Percentiles rank a stretch among this genome's conserved stretches.
Evolutionary conservation across 805 yeast species (phyloP).

Genomic region (Candida suzukii): DNA sequence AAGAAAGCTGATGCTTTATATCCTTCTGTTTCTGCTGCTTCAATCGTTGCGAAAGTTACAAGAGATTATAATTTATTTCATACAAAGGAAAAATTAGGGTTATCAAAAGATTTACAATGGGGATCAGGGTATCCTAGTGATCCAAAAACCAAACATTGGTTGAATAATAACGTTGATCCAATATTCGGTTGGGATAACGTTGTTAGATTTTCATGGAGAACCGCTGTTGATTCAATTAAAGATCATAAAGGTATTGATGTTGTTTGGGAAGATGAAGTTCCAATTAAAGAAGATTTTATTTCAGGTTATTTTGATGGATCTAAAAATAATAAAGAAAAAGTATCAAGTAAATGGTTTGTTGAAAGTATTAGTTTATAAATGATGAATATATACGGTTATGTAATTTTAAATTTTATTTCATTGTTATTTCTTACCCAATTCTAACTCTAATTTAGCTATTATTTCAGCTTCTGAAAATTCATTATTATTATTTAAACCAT

Average conservation of each 20-base stretch:
- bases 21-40: conserved; percentile 92
- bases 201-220: conserved; percentile 90
- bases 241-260: conserved; percentile 46
- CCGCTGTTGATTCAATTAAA: conserved; percentile 67
- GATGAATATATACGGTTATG: conserved; percentile 7
- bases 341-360: conserved; percentile 1
- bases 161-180: conserved; percentile 52
- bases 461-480: conserved; percentile 5
- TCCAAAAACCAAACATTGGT: conserved; percentile 78
- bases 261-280: conserved; percentile 51
- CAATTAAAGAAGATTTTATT: conserved; percentile 22
- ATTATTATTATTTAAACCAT: conserved; percentile 4
- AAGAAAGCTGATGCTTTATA: conserved; percentile 92
- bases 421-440: conserved; percentile 14
- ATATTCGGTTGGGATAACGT: conserved; percentile 78
- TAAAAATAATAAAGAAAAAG: neutral
- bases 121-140: conserved; percentile 97
- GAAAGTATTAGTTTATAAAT: conserved; percentile 4
- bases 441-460: conserved; percentile 1
- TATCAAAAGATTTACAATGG: conserved; percentile 28
- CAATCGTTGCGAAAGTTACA: conserved; percentile 94
- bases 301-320: conserved; percentile 3
- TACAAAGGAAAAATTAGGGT: conserved; percentile 10
- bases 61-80: conserved; percentile 47
- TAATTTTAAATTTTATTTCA: conserved; percentile 4